Evolutionary conservation across 305 asterid genomes (phyloP).

Genomic region (Rubia tinctorum): DNA sequence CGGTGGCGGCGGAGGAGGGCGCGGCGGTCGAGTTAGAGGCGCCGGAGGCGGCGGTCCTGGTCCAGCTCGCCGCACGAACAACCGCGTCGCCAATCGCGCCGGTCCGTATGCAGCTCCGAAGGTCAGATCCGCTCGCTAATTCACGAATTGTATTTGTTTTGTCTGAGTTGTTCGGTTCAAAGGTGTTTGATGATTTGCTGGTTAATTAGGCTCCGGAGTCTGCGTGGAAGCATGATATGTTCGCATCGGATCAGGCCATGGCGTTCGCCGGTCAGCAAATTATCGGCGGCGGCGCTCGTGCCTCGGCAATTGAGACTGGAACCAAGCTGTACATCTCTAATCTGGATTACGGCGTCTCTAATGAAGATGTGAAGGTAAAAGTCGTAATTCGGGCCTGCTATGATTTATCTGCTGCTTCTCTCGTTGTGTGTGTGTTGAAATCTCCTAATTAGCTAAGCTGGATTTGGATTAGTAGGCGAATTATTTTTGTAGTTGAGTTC

Average conservation of each 20-base stretch:
- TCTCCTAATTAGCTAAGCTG: neutral
- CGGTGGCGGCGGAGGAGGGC: too few relatives aligned
- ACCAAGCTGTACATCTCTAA: conserved; percentile 84
- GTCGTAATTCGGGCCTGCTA: too few relatives aligned
- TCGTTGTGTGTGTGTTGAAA: neutral
- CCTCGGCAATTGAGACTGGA: conserved; percentile 85
- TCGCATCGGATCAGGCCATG: conserved; percentile 33
- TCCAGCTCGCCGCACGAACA: conserved; percentile 52
- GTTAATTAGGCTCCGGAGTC: conserved; percentile 74
- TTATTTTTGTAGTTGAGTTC: neutral
- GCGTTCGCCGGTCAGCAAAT: conserved; percentile 22
- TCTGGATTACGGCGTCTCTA: conserved; percentile 87
- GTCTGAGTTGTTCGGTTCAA: neutral
- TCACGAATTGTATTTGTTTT: neutral
- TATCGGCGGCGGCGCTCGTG: conserved; percentile 32
- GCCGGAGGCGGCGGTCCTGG: too few relatives aligned
- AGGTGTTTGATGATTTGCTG: conserved; percentile 7
- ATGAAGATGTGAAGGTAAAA: conserved; percentile 80
- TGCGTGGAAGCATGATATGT: conserved; percentile 85
- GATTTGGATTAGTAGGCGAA: neutral
- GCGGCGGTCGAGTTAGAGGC: too few relatives aligned
- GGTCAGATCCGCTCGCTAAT: conserved; percentile 50
- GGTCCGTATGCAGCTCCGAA: conserved; percentile 65
- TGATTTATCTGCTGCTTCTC: neutral
- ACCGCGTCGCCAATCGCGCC: conserved; percentile 55